Conservation (phyloP, 129 eudicot species). For the Artemisia annua region DNA sequence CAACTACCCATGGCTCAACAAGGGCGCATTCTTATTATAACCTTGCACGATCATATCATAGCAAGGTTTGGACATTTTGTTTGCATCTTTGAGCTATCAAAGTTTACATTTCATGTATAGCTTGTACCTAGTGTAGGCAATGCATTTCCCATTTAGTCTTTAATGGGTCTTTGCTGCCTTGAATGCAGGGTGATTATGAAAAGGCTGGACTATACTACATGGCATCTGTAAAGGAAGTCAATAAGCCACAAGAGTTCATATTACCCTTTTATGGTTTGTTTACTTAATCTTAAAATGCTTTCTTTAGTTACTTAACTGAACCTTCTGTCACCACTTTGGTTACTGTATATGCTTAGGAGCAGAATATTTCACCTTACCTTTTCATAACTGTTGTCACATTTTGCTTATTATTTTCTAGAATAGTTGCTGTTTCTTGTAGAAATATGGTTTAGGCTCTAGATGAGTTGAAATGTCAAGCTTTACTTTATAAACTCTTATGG, state of each 20-base stretch:
- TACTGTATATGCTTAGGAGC: too few relatives aligned
- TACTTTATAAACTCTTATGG: too few relatives aligned
- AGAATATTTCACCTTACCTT: too few relatives aligned
- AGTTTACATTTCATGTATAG: constrained; percentile 13
- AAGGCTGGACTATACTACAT: constrained; percentile 90
- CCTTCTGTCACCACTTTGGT: background rate
- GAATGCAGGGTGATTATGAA: constrained; percentile 91
- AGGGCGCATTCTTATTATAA: constrained; percentile 51
- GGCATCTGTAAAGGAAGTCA: constrained; percentile 95
- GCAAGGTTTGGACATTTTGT: constrained; percentile 57
- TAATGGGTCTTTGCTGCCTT: background rate
- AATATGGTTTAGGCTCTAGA: too few relatives aligned
- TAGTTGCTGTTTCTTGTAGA: too few relatives aligned
- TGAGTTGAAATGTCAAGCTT: too few relatives aligned
- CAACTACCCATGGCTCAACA: constrained; percentile 79
- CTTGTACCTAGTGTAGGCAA: background rate
- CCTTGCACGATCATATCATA: constrained; percentile 89
- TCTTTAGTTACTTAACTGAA: background rate
- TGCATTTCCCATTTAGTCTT: too few relatives aligned
- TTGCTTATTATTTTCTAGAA: background rate
- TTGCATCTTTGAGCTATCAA: background rate
- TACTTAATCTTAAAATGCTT: constrained; percentile 14
- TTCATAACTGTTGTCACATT: too few relatives aligned
- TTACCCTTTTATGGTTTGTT: constrained; percentile 91
- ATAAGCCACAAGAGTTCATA: constrained; percentile 80